Conservation (phyloP, 176 grass and related monocot genomes). For the Cocos nucifera region DNA sequence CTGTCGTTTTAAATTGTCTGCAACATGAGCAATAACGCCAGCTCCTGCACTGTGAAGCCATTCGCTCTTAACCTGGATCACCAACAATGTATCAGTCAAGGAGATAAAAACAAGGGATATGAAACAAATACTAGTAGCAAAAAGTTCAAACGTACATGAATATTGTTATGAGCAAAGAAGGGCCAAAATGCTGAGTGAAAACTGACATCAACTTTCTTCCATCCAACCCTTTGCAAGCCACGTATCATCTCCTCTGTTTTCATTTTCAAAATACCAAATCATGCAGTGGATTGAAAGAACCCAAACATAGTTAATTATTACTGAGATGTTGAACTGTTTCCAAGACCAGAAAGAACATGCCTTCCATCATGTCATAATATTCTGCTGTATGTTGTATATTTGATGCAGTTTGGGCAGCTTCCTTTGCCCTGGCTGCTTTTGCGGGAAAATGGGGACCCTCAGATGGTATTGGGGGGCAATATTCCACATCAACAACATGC, state of each 20-base stretch:
- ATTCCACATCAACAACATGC: conserved; percentile 65
- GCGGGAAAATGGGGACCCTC: conserved; percentile 56
- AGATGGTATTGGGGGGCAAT: conserved; percentile 41
- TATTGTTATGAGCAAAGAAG: conserved; percentile 83
- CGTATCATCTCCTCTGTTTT: conserved; percentile 75
- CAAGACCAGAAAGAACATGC: conserved; percentile 18
- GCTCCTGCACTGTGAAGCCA: conserved; percentile 72
- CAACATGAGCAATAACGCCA: conserved; percentile 58
- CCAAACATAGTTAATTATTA: too few relatives aligned
- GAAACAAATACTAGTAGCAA: conserved; percentile 1
- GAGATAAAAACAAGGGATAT: conserved; percentile 1
- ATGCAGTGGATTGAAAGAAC: not conserved
- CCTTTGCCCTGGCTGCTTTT: conserved; percentile 50
- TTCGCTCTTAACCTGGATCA: conserved; percentile 58
- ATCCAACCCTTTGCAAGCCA: conserved; percentile 74
- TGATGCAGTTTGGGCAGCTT: conserved; percentile 46
- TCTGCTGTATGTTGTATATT: conserved; percentile 50
- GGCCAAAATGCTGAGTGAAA: conserved; percentile 68
- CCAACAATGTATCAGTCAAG: not conserved
- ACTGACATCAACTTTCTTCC: conserved; percentile 89
- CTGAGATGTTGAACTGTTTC: too few relatives aligned
- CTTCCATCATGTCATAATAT: conserved; percentile 78
- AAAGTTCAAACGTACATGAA: conserved; percentile 41
- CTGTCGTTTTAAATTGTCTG: conserved; percentile 53
- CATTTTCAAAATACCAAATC: conserved; percentile 18